Evolutionary conservation across 2,329 filamentous ascomycete species (phyloP).

Genomic region (Monosporascus sp.): DNA sequence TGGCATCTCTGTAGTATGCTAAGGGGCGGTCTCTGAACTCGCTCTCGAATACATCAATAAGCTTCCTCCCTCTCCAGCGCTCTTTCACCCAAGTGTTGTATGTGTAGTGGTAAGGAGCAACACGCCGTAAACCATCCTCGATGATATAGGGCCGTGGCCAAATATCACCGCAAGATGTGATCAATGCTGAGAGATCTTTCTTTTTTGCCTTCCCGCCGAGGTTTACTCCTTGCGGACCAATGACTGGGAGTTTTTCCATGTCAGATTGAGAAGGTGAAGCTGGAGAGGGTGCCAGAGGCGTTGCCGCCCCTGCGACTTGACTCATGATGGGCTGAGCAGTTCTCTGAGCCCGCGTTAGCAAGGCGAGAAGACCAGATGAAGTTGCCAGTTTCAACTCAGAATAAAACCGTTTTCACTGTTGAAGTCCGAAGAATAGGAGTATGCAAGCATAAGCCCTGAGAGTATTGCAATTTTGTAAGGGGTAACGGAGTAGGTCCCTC

Average conservation of each 20-base stretch:
- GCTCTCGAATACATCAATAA: slow-evolving; percentile 83
- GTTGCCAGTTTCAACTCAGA: not conserved
- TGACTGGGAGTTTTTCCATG: slow-evolving; percentile 10
- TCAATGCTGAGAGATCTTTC: slow-evolving; percentile 17
- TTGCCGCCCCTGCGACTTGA: slow-evolving; percentile 4
- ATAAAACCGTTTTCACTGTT: not conserved
- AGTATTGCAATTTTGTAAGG: too few relatives aligned
- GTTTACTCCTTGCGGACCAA: slow-evolving; percentile 3
- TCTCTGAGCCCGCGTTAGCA: slow-evolving; percentile 1
- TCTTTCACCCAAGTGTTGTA: slow-evolving; percentile 96
- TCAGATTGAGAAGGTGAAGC: slow-evolving; percentile 6
- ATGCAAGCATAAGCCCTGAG: too few relatives aligned
- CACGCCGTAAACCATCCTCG: slow-evolving; percentile 75
- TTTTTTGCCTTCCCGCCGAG: slow-evolving; percentile 7
- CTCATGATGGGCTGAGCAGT: slow-evolving; percentile 14
- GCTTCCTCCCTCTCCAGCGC: slow-evolving; percentile 75
- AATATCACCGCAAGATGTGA: slow-evolving; percentile 30
- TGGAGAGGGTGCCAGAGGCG: slow-evolving; percentile 3
- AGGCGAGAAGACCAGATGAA: not conserved
- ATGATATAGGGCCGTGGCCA: slow-evolving; percentile 71
- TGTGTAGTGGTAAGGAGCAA: slow-evolving; percentile 84
- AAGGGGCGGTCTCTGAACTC: slow-evolving; percentile 86
- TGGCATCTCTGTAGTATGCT: slow-evolving; percentile 83
- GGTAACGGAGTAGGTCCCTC: too few relatives aligned
- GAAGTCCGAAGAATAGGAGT: too few relatives aligned